A percentile compares a stretch with the other conserved stretches of the same genome.
Evolutionary conservation across 1,284 basidiomycete species (phyloP).

Genomic region (Rhizopogon parksii): DNA sequence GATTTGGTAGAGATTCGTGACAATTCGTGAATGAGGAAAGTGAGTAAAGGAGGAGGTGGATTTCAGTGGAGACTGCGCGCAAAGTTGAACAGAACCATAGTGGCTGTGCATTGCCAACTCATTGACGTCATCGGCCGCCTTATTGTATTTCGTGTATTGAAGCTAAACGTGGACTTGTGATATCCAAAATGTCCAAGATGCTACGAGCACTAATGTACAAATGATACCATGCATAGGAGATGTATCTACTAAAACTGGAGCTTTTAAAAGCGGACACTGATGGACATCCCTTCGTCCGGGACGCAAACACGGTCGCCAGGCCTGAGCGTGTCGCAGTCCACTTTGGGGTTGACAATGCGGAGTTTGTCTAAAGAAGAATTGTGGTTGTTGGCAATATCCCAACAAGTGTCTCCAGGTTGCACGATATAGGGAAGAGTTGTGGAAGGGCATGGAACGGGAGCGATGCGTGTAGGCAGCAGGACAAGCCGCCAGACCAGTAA

Average conservation of each 20-base stretch:
- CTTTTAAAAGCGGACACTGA: constrained; percentile 25
- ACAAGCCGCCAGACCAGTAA: constrained; percentile 62
- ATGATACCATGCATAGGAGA: constrained; percentile 6
- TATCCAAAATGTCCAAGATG: constrained; percentile 5
- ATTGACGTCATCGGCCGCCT: constrained; percentile 20
- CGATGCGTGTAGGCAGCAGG: constrained; percentile 36
- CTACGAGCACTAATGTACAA: constrained; percentile 18
- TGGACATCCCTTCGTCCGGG: constrained; percentile 34
- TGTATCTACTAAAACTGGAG: neutral
- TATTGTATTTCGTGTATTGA: neutral
- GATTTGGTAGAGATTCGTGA: constrained; percentile 23
- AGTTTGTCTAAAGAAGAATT: constrained; percentile 51
- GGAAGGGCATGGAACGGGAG: constrained; percentile 39
- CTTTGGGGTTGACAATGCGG: constrained; percentile 43
- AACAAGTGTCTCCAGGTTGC: constrained; percentile 62
- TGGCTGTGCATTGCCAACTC: constrained; percentile 20
- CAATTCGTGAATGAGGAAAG: constrained; percentile 22
- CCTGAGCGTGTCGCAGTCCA: constrained; percentile 51
- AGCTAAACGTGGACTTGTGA: neutral
- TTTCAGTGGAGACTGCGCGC: constrained; percentile 4
- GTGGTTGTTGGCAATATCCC: constrained; percentile 50
- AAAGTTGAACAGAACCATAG: constrained; percentile 14
- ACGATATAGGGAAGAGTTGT: constrained; percentile 44
- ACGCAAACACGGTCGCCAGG: constrained; percentile 59
- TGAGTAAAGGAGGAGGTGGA: constrained; percentile 6